phyloP scores from a whole-genome alignment of 2,329 filamentous ascomycete species.

The Alternaria rosae region DNA sequence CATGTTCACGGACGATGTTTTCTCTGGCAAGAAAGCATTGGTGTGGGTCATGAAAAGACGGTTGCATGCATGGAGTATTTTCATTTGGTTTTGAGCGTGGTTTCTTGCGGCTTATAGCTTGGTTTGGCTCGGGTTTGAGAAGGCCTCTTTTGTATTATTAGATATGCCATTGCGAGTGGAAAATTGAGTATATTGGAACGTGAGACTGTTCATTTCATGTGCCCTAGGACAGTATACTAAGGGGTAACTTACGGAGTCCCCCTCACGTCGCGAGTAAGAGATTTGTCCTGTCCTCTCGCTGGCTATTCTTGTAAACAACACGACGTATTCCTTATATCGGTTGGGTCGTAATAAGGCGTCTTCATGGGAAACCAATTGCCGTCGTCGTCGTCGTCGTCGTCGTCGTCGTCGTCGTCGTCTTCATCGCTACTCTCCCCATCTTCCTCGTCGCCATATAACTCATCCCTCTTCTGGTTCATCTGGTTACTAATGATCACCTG shows the following conservation, averaged over 20 bases:
- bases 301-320: neutral
- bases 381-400: neutral
- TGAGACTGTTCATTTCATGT: neutral
- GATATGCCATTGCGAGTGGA: neutral
- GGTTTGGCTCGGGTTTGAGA: neutral
- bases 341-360: neutral
- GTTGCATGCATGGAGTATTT: slow-evolving; percentile 1
- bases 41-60: neutral
- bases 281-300: neutral
- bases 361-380: neutral
- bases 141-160: slow-evolving; percentile 1
- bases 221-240: neutral
- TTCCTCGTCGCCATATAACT: neutral
- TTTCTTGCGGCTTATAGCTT: neutral
- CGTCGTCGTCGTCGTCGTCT: neutral
- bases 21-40: neutral
- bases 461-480: neutral
- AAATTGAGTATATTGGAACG: neutral
- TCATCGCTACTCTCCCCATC: neutral
- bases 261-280: neutral
- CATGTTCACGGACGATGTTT: neutral
- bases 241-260: neutral
- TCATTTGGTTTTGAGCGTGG: neutral
- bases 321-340: neutral
- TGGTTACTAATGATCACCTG: neutral